A percentile compares a stretch with the other conserved stretches of the same genome.
These are phyloP conservation scores for Phytophthora pisi DNA, from an alignment of 352 stramenopile genomes.

Conservation along the genomic window DNA sequence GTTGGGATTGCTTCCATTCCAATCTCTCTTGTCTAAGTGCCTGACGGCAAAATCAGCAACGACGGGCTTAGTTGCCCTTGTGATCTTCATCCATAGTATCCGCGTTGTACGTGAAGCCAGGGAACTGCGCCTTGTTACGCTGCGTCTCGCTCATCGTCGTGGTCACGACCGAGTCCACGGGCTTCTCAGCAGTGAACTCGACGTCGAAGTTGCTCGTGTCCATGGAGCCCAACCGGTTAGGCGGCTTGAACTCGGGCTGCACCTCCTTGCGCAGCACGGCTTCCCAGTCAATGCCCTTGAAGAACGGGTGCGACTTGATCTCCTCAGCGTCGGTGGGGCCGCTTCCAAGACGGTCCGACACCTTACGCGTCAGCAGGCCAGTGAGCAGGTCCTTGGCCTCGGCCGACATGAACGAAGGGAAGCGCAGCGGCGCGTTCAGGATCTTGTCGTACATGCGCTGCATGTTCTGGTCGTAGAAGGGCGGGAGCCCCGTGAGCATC, in stretches of 20 bases:
- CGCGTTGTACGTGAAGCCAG: conserved; percentile 90
- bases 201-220: conserved; percentile 96
- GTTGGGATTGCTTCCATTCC: conserved; percentile 31
- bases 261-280: conserved; percentile 88
- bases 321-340: conserved; percentile 89
- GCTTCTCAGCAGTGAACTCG: conserved; percentile 93
- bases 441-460: conserved; percentile 96
- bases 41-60: conserved; percentile 24
- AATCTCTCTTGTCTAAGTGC: conserved; percentile 42
- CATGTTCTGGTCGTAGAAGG: conserved; percentile 96
- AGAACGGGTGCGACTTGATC: conserved; percentile 94
- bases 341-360: conserved; percentile 87
- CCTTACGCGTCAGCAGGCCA: conserved; percentile 87
- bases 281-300: conserved; percentile 93
- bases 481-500: conserved; percentile 91
- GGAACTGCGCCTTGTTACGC: conserved; percentile 91
- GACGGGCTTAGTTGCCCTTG: conserved; percentile 69
- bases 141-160: conserved; percentile 91
- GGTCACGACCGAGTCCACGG: conserved; percentile 91
- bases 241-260: conserved; percentile 92
- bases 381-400: conserved; percentile 89
- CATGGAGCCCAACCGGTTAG: conserved; percentile 86
- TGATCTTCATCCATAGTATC: conserved; percentile 88
- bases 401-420: conserved; percentile 91
- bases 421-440: conserved; percentile 88